Evolutionary conservation across 208 protist genomes (phyloP), one percentile per base, ranked within the genome.

Genomic region (Balamuthia mandrillaris): DNA sequence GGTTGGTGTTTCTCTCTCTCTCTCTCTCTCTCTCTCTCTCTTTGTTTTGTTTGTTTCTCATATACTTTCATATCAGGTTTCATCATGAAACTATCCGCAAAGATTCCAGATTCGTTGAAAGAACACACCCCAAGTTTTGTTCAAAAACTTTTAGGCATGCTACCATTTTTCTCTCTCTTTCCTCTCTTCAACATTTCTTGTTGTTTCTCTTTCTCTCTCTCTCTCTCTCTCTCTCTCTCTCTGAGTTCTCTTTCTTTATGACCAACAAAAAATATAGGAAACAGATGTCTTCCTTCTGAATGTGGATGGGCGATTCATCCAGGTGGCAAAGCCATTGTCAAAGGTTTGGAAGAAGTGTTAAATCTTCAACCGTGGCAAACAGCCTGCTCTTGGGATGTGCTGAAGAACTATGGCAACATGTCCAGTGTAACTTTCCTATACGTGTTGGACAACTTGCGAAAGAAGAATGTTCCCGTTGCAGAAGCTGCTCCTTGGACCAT

Each of bases 381-480:
- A 3, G 24, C 49, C 44, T 77, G 68, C 29, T 77, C 68, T 2
- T 54, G 68, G 68, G 68, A 77, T 14, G 42, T 77, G 2, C 68
- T 77, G 29, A 49, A 35, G 24, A 77, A 77, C 68, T 77, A 77
- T 33, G 68, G 68, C 68, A 77, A 77, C 29, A 77, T 77, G 68
- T 77, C 68, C 44, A 77, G 68, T 18, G 68, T 45, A 5, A 77
- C 68, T n/a, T 77, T 77, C 68, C 42, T 77, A 31, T 77, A 58
- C 42, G 68, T 77, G 68, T 45, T 77, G 1, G 16, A 77, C 44
- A 16, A 77, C 29, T 33, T 77, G 29, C n/a, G n/a, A n/a, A 52
- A 49, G 68, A 54, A 39, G 24, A 54, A 54, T 14, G 56, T 39
- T 24, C 66, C 68, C 10, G 41, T 45, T 0, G 68, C 49, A 27